These are phyloP conservation scores for Pseudoturritis turrita DNA, from an alignment of 345 rosid species.

Conservation along the genomic window DNA sequence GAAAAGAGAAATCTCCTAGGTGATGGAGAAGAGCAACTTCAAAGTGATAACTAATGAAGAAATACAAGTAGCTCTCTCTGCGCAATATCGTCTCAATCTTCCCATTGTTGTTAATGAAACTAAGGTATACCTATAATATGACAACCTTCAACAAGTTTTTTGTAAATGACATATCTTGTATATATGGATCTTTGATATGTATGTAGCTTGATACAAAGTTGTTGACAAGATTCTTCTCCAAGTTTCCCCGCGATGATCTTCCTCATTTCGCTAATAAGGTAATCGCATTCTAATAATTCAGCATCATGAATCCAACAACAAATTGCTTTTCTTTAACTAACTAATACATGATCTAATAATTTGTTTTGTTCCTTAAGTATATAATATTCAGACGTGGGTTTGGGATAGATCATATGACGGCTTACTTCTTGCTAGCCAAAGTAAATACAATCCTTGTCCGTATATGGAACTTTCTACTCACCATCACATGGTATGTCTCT, in stretches of 20 bases:
- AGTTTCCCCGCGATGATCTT: constrained; percentile 55
- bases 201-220: constrained; percentile 62
- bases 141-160: background rate
- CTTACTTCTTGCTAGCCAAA: constrained; percentile 52
- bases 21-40: constrained; percentile 78
- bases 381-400: constrained; percentile 73
- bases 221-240: constrained; percentile 47
- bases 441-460: constrained; percentile 51
- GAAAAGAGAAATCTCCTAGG: constrained; percentile 32
- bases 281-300: background rate
- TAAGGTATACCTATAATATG: constrained; percentile 39
- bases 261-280: constrained; percentile 75
- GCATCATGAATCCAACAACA: background rate
- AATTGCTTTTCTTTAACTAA: background rate
- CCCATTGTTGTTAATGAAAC: constrained; percentile 66
- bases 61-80: constrained; percentile 60
- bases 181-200: constrained; percentile 26
- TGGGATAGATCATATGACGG: constrained; percentile 62
- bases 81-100: constrained; percentile 70
- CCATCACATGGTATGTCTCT: constrained; percentile 46
- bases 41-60: constrained; percentile 56
- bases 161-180: background rate
- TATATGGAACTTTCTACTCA: constrained; percentile 48
- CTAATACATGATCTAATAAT: background rate
- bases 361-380: constrained; percentile 35